phyloP scores from a whole-genome alignment of 1,139 yeast species.

The Diutina ranongensis region DNA sequence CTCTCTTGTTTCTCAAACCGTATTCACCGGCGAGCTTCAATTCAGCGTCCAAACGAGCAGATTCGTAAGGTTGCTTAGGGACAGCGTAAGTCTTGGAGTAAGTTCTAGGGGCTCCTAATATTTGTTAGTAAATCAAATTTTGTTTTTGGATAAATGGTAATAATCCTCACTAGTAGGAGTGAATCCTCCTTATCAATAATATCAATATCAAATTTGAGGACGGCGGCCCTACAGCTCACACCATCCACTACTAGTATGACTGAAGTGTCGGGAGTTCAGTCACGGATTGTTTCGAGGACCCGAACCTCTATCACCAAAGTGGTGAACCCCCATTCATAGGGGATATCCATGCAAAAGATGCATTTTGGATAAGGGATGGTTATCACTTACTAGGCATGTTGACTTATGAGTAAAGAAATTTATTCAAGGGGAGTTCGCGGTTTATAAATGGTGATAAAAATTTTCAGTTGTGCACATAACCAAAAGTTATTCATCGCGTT shows the following conservation, averaged over 20 bases:
- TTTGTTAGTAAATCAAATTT: constrained; percentile 24
- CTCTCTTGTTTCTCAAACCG: constrained; percentile 99
- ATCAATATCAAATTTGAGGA: not conserved
- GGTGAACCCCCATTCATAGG: not conserved
- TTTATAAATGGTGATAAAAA: not conserved
- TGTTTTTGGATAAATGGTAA: constrained; percentile 5
- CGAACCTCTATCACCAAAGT: not conserved
- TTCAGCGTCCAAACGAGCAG: constrained; percentile 98
- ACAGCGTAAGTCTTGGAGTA: constrained; percentile 98
- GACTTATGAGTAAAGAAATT: constrained; percentile 3
- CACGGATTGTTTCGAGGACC: constrained; percentile 4
- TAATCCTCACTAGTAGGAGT: constrained; percentile 7
- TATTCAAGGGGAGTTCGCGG: not conserved
- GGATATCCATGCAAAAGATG: not conserved
- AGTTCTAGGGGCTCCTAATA: constrained; percentile 95
- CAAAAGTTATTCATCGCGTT: not conserved
- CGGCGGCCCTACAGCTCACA: constrained; percentile 6
- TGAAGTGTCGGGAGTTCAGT: constrained; percentile 87
- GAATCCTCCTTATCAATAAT: not conserved
- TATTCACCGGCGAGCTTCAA: constrained; percentile 98
- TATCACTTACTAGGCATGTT: constrained; percentile 5
- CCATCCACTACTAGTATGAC: constrained; percentile 23
- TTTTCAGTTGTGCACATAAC: constrained; percentile 1
- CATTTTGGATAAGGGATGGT: not conserved
- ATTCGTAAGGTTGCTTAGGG: constrained; percentile 98